Conservation (phyloP, 208 protist genomes). For the Kentomonas sorsogonicus region DNA sequence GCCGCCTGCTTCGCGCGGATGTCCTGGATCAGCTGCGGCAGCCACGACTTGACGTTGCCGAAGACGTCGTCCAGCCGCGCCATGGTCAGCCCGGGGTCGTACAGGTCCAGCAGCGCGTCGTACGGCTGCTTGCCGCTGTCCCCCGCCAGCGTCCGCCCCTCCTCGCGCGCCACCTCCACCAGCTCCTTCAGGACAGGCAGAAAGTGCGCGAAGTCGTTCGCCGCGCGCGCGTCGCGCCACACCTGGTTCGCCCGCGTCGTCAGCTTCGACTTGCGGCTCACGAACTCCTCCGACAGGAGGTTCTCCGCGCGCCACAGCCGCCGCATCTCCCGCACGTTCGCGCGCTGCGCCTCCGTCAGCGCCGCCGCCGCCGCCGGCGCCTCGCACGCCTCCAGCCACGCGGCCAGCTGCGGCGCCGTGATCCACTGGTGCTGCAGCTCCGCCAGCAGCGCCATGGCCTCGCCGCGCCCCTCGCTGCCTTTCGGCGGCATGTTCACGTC, state of each 20-base stretch:
- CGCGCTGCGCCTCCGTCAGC: conserved; percentile 38
- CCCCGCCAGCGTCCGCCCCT: conserved; percentile 30
- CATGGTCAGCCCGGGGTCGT: conserved; percentile 75
- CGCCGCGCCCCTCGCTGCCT: conserved; percentile 44
- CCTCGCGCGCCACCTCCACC: conserved; percentile 60
- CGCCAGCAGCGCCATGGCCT: conserved; percentile 48
- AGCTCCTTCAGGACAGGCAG: conserved; percentile 70
- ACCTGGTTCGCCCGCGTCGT: conserved; percentile 48
- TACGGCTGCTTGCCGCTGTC: conserved; percentile 50
- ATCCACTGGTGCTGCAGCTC: conserved; percentile 39
- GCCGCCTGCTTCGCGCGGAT: conserved; percentile 54
- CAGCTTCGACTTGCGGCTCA: conserved; percentile 41
- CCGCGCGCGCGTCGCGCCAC: conserved; percentile 59
- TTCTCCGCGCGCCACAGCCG: conserved; percentile 30
- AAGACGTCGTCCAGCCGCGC: conserved; percentile 63
- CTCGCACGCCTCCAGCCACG: conserved; percentile 32
- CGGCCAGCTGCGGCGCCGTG: conserved; percentile 35
- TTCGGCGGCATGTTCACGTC: conserved; percentile 75
- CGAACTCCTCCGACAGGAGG: conserved; percentile 48
- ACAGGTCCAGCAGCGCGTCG: conserved; percentile 75
- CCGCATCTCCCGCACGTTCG: conserved; percentile 72
- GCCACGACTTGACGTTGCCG: conserved; percentile 64
- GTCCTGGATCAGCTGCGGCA: conserved; percentile 66
- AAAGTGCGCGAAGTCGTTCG: conserved; percentile 67
- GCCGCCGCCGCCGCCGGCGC: conserved; percentile 11